Evolutionary conservation across 2,329 filamentous ascomycete species (phyloP).

Genomic region (Byssoonygena ceratinophila): DNA sequence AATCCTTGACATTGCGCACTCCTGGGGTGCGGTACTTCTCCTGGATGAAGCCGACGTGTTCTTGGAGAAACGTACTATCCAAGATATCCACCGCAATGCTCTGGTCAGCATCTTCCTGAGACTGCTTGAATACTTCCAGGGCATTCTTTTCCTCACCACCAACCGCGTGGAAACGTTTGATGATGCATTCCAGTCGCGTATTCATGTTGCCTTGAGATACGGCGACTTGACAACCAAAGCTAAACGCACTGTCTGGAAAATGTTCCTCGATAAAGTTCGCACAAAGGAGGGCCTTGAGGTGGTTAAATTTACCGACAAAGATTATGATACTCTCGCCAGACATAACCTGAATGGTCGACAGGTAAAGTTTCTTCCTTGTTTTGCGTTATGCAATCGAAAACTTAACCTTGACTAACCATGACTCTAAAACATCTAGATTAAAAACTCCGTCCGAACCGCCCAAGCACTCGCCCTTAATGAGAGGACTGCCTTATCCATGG

Average conservation of each 20-base stretch:
- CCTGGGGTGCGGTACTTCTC: constrained; percentile 74
- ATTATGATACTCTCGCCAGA: constrained; percentile 56
- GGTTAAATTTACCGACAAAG: constrained; percentile 44
- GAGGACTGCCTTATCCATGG: constrained; percentile 59
- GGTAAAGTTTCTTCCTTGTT: constrained; percentile 32
- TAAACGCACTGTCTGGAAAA: constrained; percentile 68
- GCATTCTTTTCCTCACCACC: constrained; percentile 80
- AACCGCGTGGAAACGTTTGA: constrained; percentile 82
- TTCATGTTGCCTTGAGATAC: constrained; percentile 76
- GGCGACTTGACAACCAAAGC: constrained; percentile 62
- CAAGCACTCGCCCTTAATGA: constrained; percentile 74
- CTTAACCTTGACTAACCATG: not conserved
- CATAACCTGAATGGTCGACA: constrained; percentile 60
- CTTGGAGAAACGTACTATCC: constrained; percentile 69
- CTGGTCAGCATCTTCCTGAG: constrained; percentile 80
- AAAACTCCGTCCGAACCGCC: constrained; percentile 74
- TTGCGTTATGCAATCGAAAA: not conserved
- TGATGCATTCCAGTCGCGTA: constrained; percentile 78
- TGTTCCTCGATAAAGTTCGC: constrained; percentile 66
- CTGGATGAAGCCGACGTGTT: constrained; percentile 81
- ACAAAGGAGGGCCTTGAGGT: constrained; percentile 51
- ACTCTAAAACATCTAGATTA: constrained; percentile 54
- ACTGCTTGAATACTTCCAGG: constrained; percentile 82
- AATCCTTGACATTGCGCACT: constrained; percentile 74
- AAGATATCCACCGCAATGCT: constrained; percentile 75